phyloP scores from a whole-genome alignment of 306 rosid genomes.

The Mimosa bimucronata region DNA sequence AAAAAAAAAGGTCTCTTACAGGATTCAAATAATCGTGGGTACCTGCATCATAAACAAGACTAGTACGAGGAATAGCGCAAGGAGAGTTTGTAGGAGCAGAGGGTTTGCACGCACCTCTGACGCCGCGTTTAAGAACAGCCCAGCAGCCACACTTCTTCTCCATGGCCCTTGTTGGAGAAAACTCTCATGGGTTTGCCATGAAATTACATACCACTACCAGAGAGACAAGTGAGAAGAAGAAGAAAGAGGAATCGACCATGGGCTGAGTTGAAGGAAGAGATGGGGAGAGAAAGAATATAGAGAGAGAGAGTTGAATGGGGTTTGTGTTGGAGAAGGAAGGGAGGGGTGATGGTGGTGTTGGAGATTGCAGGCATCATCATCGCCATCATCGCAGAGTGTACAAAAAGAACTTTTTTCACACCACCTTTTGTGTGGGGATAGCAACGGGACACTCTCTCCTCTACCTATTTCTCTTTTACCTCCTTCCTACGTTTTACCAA shows the following conservation, averaged over 20 bases:
- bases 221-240: not conserved
- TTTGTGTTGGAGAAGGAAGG: not conserved
- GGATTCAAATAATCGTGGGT: too few species aligned
- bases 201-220: conserved; percentile 24
- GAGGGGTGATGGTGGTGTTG: conserved; percentile 44
- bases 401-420: conserved; percentile 94
- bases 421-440: conserved; percentile 86
- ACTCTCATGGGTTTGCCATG: conserved; percentile 50
- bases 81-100: conserved; percentile 77
- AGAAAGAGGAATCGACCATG: conserved; percentile 37
- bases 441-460: conserved; percentile 49
- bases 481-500: conserved; percentile 13
- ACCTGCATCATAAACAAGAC: conserved; percentile 96
- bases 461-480: conserved; percentile 16
- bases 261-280: not conserved
- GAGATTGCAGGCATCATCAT: conserved; percentile 92
- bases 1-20: too few species aligned
- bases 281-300: not conserved
- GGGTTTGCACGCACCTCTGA: conserved; percentile 79
- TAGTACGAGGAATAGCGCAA: conserved; percentile 86
- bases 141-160: conserved; percentile 91
- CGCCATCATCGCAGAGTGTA: conserved; percentile 88
- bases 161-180: conserved; percentile 42
- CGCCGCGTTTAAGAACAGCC: conserved; percentile 81
- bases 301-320: not conserved